Base-by-base conservation (phyloP, 257 asterid species). In the Fraxinus pennsylvanica region DNA sequence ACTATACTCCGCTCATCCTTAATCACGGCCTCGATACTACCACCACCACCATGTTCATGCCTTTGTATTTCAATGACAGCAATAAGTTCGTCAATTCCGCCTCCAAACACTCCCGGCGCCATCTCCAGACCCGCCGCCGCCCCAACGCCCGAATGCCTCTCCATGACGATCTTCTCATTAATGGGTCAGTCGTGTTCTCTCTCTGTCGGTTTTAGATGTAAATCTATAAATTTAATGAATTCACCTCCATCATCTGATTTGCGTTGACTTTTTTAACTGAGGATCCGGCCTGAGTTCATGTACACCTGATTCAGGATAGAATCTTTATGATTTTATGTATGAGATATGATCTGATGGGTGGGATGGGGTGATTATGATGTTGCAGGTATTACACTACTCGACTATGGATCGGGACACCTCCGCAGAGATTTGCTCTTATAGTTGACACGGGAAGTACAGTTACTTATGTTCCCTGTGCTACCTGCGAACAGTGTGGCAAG, bases 381-480 rank as follows among this genome's bases (percentile, higher is more conserved):
- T 86, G 84, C 88, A 94, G 98, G 84, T 94, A 94, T 78, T 94
- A 94, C 76, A 91, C 98, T n/a, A 91, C 97, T 77, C 92, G 95
- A 61, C 81, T 94, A 30, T 92, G 92, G 98, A 94, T 94, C 88
- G 98, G 98, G 72, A 88, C 96, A 14, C 98, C 98, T 21, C 97
- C 96, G 25, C 98, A 94, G 92, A 84, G 75, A 84, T 94, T 94
- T 75, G 97, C 98, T 10, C 90, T 94, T 54, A 94, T 94, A 57
- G 97, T 94, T n/a, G 98, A 94, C 83, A 91, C 98, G 0, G 98
- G 98, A 39, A 94, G 98, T 77, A 91, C 97, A n/a, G 98, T 94
- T 67, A 94, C 98, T 57, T 94, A 91, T 82, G 98, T 94, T 70
- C 98, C 98, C 33, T 94, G 98, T 81, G 74, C 96, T 50, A 93